phyloP scores from a whole-genome alignment of 805 yeast genomes.

The Sugiyamaella qingdaonensis region DNA sequence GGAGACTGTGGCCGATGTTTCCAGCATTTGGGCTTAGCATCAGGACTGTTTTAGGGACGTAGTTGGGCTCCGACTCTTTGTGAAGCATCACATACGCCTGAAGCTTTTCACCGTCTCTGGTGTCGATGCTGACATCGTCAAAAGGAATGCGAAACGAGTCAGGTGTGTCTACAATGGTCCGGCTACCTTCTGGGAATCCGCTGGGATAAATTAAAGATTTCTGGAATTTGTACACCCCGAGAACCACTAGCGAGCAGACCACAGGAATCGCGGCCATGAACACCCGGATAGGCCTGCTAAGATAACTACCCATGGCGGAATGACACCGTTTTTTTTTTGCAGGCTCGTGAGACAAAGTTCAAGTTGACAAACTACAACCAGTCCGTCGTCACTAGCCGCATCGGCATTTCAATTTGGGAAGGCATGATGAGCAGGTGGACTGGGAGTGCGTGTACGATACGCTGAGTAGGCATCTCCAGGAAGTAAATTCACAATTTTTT shows the following conservation, averaged over 20 bases:
- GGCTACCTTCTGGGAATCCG: conserved; percentile 65
- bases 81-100: conserved; percentile 60
- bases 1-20: conserved; percentile 86
- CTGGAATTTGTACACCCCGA: conserved; percentile 41
- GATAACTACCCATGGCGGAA: neutral
- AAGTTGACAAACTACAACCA: too few species aligned
- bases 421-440: too few species aligned
- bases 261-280: conserved; percentile 11
- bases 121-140: conserved; percentile 54
- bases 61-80: conserved; percentile 35
- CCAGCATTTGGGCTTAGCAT: conserved; percentile 93
- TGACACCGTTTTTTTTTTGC: neutral
- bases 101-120: conserved; percentile 65
- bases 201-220: conserved; percentile 77
- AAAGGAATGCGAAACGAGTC: conserved; percentile 61
- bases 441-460: too few species aligned
- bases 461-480: too few species aligned
- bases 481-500: too few species aligned
- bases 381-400: too few species aligned
- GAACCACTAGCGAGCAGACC: conserved; percentile 11
- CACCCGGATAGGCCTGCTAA: neutral
- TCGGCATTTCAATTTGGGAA: too few species aligned
- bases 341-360: too few species aligned
- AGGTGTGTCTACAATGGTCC: conserved; percentile 70
- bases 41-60: conserved; percentile 63